Evolutionary conservation across 352 stramenopile genomes (phyloP).

Genomic region (Pythium folliculosum): DNA sequence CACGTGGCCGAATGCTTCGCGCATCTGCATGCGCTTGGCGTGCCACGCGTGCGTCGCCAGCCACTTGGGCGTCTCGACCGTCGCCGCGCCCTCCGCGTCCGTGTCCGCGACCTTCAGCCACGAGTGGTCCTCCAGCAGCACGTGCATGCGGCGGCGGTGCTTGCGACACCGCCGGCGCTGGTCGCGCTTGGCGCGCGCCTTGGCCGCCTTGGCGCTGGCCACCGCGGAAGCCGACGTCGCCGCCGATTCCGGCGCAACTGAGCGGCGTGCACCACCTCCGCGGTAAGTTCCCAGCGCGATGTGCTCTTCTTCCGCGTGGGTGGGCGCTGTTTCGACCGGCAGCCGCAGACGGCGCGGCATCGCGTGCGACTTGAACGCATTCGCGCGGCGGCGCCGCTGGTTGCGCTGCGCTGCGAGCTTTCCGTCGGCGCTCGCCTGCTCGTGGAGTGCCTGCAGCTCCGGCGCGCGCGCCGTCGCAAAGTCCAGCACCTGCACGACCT

Average conservation of each 20-base stretch:
- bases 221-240: background rate
- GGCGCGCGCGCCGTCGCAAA: constrained; percentile 68
- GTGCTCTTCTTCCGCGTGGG: constrained; percentile 12
- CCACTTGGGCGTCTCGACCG: constrained; percentile 35
- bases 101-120: constrained; percentile 22
- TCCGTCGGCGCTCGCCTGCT: constrained; percentile 42
- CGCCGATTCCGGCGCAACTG: background rate
- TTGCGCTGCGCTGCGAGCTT: constrained; percentile 61
- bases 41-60: constrained; percentile 76
- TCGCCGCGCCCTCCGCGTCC: background rate
- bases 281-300: constrained; percentile 25
- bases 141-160: constrained; percentile 57
- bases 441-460: constrained; percentile 75
- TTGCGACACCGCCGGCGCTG: constrained; percentile 48
- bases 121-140: constrained; percentile 41
- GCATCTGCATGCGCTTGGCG: constrained; percentile 77
- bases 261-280: no score
- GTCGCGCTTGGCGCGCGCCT: constrained; percentile 10
- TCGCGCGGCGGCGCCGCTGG: constrained; percentile 68
- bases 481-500: constrained; percentile 79
- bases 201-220: background rate
- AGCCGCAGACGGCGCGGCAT: constrained; percentile 68
- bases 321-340: constrained; percentile 19
- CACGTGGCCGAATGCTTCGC: constrained; percentile 45
- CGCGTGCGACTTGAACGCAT: constrained; percentile 75